Evolutionary conservation across 805 yeast genomes (phyloP), one percentile per base, ranked within the genome.

Genomic region (Huiozyma sinensis): DNA sequence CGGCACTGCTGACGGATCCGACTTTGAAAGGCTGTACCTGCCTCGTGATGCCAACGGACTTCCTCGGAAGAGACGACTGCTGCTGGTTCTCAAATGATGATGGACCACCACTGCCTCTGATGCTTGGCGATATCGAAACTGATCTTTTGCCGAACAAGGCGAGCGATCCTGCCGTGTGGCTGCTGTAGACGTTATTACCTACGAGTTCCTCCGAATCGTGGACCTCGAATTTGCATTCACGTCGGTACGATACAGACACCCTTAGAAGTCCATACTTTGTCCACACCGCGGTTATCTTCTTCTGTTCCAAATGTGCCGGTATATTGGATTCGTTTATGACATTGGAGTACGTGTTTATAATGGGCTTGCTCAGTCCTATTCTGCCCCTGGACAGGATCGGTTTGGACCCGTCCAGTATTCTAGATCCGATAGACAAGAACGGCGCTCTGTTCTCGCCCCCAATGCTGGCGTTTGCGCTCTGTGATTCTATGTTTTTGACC

Each of bases 351-450:
- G 64, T 56, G 11, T 64, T 56, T 9, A 78, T 72, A 2, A 81
- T 72, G 4, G 81, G 67, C 58, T 83, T 82, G 48, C 90, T 80
- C 43, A 90, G 69, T 0, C 97, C 97, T 27, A 88, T 75, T 48
- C 97, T 68, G 3, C 95, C 95, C 57, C 79, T 81, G 1, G 94
- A 81, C 8, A 79, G 70, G 29, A 89, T 83, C 0, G 92, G 82
- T 50, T 77, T 76, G 11, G 81, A 74, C 0, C 95, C 96, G 58
- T 88, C 89, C 31, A 84, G 56, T 0, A 83, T 62, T 44, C 86
- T 71, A 40, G 81, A 75, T 6, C 78, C 76, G 1, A 89, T 63
- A 6, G 38, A 27, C 4, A 47, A 33, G 17, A 37, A 30, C 7
- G 29, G 40, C 12, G 37, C 42, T 28, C 11, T 41, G 24, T 17